These are phyloP conservation scores for Pseudozyma sp. DNA, from an alignment of 1,284 basidiomycete species.

Conservation along the genomic window DNA sequence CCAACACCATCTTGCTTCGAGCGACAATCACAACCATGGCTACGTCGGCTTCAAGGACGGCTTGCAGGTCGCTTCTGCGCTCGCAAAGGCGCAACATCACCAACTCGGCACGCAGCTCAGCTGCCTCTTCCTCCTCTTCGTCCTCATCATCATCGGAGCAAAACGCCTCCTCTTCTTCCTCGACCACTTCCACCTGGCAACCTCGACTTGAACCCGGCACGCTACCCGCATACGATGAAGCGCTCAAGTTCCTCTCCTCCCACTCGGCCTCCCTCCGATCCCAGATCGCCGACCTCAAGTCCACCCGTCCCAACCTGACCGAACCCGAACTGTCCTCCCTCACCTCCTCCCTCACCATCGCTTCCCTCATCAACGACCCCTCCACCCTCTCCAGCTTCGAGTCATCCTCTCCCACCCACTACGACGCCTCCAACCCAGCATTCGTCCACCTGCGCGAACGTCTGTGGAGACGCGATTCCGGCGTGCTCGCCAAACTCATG, in stretches of 20 bases:
- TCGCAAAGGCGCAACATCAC: constrained; percentile 6
- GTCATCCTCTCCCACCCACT: constrained; percentile 13
- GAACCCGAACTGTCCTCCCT: constrained; percentile 17
- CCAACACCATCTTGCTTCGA: not conserved
- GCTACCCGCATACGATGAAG: constrained; percentile 84
- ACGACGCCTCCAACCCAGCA: constrained; percentile 73
- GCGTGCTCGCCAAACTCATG: constrained; percentile 75
- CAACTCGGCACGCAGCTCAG: constrained; percentile 12
- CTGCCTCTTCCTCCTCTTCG: constrained; percentile 14
- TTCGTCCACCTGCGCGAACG: constrained; percentile 85
- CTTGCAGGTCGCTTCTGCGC: constrained; percentile 8
- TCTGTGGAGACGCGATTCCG: constrained; percentile 75
- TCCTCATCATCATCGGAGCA: not conserved
- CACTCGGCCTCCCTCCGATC: constrained; percentile 70
- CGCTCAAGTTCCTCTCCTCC: constrained; percentile 76
- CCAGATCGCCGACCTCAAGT: constrained; percentile 71
- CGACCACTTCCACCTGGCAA: constrained; percentile 47
- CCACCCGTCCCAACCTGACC: constrained; percentile 5
- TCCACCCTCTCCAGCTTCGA: constrained; percentile 80
- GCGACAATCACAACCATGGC: constrained; percentile 12
- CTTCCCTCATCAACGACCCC: constrained; percentile 81
- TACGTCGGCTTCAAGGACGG: constrained; percentile 8
- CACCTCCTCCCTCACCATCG: constrained; percentile 74
- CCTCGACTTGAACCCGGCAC: constrained; percentile 76
- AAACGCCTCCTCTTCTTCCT: constrained; percentile 1